Percentiles rank a stretch among this genome's conserved stretches.
These are phyloP conservation scores for Exserohilum rostratum DNA, from an alignment of 2,329 filamentous ascomycete genomes.

Conservation along the genomic window DNA sequence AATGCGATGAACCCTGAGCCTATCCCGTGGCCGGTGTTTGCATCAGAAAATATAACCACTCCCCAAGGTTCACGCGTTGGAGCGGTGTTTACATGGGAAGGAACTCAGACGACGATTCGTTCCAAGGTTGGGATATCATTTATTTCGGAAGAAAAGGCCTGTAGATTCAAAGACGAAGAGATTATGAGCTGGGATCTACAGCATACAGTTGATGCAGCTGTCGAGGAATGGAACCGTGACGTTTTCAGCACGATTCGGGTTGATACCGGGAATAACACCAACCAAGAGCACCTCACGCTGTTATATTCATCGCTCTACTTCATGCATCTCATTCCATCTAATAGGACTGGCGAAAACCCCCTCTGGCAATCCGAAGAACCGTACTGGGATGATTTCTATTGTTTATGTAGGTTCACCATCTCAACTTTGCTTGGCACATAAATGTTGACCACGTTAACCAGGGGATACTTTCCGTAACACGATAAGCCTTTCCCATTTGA, in stretches of 20 bases:
- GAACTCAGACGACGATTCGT: constrained; percentile 39
- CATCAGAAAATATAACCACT: constrained; percentile 9
- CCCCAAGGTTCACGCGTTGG: constrained; percentile 54
- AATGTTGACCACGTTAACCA: constrained; percentile 58
- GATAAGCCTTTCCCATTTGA: constrained; percentile 63
- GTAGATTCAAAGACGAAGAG: constrained; percentile 50
- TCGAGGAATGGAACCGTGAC: constrained; percentile 53
- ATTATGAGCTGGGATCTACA: constrained; percentile 51
- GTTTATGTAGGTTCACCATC: constrained; percentile 54
- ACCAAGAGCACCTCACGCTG: constrained; percentile 60
- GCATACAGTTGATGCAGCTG: constrained; percentile 46
- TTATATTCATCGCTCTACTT: constrained; percentile 73
- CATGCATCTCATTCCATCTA: constrained; percentile 70
- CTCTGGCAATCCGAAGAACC: constrained; percentile 68
- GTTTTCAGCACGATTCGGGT: constrained; percentile 60
- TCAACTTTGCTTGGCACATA: constrained; percentile 36
- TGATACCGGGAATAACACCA: constrained; percentile 57
- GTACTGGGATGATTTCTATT: constrained; percentile 74
- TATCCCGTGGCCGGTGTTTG: constrained; percentile 15
- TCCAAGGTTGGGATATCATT: constrained; percentile 59
- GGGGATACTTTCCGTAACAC: constrained; percentile 69
- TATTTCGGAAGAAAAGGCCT: constrained; percentile 56
- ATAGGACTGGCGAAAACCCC: constrained; percentile 74
- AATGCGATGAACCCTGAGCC: constrained; percentile 45
- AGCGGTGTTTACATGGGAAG: constrained; percentile 55